Conservation (phyloP, 768 basidiomycete species). For the Mrakia gelida region DNA sequence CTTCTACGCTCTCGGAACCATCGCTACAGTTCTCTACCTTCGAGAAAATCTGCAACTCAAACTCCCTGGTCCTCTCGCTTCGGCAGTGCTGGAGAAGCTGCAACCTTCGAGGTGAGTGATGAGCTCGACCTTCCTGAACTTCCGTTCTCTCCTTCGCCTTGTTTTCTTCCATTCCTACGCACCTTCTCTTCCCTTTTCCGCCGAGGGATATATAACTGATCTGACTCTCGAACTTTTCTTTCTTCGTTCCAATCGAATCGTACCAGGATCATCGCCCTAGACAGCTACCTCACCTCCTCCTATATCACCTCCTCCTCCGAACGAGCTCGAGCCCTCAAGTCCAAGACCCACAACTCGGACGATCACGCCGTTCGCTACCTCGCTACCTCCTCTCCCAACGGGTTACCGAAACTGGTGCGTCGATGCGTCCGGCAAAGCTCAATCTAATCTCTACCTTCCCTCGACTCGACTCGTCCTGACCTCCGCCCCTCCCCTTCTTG, state of each 20-base stretch:
- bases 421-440: too few species aligned
- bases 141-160: background rate
- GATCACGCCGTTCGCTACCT: conserved; percentile 20
- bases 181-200: background rate
- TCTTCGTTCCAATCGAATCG: background rate
- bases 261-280: background rate
- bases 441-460: background rate
- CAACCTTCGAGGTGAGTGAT: conserved; percentile 1
- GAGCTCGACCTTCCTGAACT: background rate
- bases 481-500: background rate
- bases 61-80: conserved; percentile 4
- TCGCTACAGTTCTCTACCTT: background rate
- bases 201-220: too few species aligned
- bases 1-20: conserved; percentile 4
- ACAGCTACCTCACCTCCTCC: conserved; percentile 9
- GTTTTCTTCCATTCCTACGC: background rate
- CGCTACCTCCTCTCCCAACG: conserved; percentile 7
- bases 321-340: background rate
- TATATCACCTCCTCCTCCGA: conserved; percentile 10
- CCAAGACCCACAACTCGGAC: background rate
- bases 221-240: too few species aligned
- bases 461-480: too few species aligned
- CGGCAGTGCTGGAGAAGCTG: background rate
- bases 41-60: conserved; percentile 10
- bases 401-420: conserved; percentile 10